Base-by-base conservation (phyloP, 805 yeast genomes). In the Myxozyma sirexii region DNA sequence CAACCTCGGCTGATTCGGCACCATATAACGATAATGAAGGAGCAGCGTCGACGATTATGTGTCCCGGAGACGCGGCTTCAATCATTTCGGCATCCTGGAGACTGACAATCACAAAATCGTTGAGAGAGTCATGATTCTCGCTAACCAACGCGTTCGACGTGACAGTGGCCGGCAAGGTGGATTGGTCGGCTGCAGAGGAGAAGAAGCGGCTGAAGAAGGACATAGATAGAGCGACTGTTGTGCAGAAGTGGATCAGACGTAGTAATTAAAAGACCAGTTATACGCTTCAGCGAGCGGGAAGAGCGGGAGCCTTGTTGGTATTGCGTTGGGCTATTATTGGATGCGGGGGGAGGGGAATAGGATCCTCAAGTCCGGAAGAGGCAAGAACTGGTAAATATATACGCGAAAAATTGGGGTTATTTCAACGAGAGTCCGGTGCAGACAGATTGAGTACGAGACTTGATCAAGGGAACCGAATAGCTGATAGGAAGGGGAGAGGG, bases 91-190 rank as follows among this genome's bases (percentile, higher is more conserved):
- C 55, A 47, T 56, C 59, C 15, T 35, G 31, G 26, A 27, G 21
- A 21, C 37, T 44, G 55, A 56, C 37, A n/a, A 56, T 51, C 13
- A 48, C 59, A 44, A 42, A 56, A 21, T 49, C 59, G 51, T 15
- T 37, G 41, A 44, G 29, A 23, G 54, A 24, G 38, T 56, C 54
- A 17, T 19, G 44, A 27, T 49, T 37, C 45, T 33, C 55, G 24
- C 15, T 10, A 26, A 42, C 24, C 3, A 42, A 15, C 13, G 54
- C 13, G 7, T 17, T 27, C 33, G 19, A 33, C 21, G 19, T 27
- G 49, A 19, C 39, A 29, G n/a, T 8, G 24, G 23, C 46, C 29
- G 48, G 24, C 33, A 38, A 38, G 54, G 47, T 3, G 41, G 44
- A 8, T 48, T 45, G 10, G 39, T 27, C 45, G 49, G 37, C 24